Conservation (phyloP, 1,139 yeast species). For the Debaryomycetaceae sp. region DNA sequence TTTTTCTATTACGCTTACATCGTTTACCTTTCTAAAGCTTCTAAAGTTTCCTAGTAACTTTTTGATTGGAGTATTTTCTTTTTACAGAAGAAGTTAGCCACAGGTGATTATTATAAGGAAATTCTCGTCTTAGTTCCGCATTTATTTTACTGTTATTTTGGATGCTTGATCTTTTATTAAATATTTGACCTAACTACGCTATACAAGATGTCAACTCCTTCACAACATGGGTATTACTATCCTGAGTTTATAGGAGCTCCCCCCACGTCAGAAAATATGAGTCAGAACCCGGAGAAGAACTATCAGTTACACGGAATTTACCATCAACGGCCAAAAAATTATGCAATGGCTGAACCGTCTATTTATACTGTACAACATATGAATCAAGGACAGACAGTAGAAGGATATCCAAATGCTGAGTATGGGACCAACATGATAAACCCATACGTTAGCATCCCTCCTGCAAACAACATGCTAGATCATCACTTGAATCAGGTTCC, state of each 20-base stretch:
- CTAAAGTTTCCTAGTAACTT: too few species aligned
- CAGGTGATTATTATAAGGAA: too few species aligned
- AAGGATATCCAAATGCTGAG: conserved; percentile 8
- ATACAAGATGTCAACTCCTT: conserved; percentile 5
- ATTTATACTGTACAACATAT: conserved; percentile 12
- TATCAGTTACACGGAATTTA: neutral
- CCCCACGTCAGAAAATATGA: conserved; percentile 8
- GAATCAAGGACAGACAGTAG: conserved; percentile 9
- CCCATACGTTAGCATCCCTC: neutral
- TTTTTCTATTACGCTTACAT: neutral
- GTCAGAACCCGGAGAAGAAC: conserved; percentile 3
- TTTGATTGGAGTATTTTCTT: too few species aligned
- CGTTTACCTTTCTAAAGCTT: neutral
- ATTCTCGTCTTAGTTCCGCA: too few species aligned
- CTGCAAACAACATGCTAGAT: neutral
- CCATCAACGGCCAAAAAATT: conserved; percentile 9
- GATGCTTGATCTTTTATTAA: neutral
- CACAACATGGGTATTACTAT: conserved; percentile 7
- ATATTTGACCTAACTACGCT: neutral
- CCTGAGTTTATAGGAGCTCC: conserved; percentile 10
- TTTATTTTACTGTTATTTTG: too few species aligned
- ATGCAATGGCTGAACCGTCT: conserved; percentile 9
- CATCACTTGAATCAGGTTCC: neutral
- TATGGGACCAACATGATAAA: conserved; percentile 1
- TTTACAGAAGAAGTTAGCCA: too few species aligned